These are phyloP conservation scores for Asclepias syriaca DNA, from an alignment of 257 asterid species.

Conservation along the genomic window DNA sequence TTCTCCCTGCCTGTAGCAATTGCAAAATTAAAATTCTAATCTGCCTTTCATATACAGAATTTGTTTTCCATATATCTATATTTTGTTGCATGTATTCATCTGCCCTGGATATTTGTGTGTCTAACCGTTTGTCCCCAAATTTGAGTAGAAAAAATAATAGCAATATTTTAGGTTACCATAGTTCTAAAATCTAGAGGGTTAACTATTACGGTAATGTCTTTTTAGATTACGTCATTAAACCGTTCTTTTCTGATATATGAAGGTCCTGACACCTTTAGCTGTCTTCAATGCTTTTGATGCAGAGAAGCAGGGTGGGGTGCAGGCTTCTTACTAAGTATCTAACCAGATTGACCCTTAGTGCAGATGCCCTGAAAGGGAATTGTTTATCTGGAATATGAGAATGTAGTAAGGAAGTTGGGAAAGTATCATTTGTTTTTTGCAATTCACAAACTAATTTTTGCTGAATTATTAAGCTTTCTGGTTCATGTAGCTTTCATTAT, in stretches of 20 bases:
- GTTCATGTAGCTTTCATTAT: conserved; percentile 13
- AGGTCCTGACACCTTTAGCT: conserved; percentile 61
- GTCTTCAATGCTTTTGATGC: conserved; percentile 91
- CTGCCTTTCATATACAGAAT: background rate
- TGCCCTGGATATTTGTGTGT: background rate
- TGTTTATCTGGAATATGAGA: conserved; percentile 54
- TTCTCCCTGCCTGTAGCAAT: background rate
- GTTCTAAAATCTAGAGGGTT: background rate
- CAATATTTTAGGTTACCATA: background rate
- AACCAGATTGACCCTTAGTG: conserved; percentile 59
- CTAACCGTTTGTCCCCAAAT: background rate
- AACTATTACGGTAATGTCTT: conserved; percentile 1
- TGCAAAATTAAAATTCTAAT: background rate
- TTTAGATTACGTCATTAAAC: conserved; percentile 15
- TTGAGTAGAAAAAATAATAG: background rate
- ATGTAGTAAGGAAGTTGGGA: conserved; percentile 39
- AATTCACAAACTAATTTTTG: conserved; percentile 6
- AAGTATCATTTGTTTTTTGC: background rate
- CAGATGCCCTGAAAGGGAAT: conserved; percentile 38
- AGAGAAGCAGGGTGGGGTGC: conserved; percentile 79
- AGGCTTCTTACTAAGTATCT: conserved; percentile 57
- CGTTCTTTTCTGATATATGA: conserved; percentile 20
- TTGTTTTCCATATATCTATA: background rate
- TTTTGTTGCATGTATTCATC: background rate
- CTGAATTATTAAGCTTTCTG: background rate